Evolutionary conservation across 176 grass and related monocot species (phyloP).

Genomic region (Aegilops tauschii): DNA sequence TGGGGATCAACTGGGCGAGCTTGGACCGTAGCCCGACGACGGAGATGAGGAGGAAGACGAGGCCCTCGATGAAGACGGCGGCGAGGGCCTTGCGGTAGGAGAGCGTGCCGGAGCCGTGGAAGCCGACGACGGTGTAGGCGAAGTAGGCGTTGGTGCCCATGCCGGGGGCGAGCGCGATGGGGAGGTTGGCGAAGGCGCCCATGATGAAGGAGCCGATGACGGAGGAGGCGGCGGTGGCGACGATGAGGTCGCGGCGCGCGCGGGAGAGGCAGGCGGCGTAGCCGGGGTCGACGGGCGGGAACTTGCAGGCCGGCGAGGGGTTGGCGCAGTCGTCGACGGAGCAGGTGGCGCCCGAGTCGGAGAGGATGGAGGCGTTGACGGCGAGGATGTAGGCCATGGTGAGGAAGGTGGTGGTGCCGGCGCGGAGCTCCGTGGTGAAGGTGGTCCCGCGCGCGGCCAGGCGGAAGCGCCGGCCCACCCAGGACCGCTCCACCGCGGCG

Average conservation of each 20-base stretch:
- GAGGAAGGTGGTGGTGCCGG: slow-evolving; percentile 78
- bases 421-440: slow-evolving; percentile 80
- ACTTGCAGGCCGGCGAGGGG: slow-evolving; percentile 49
- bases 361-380: slow-evolving; percentile 77
- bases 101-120: slow-evolving; percentile 75
- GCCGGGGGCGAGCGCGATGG: slow-evolving; percentile 62
- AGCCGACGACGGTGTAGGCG: slow-evolving; percentile 73
- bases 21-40: slow-evolving; percentile 49
- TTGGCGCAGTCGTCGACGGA: slow-evolving; percentile 48
- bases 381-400: slow-evolving; percentile 93
- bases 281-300: slow-evolving; percentile 69
- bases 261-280: slow-evolving; percentile 62
- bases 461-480: slow-evolving; percentile 38
- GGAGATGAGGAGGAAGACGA: slow-evolving; percentile 68
- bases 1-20: slow-evolving; percentile 58
- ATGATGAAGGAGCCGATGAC: slow-evolving; percentile 72
- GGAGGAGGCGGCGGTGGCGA: slow-evolving; percentile 71
- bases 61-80: slow-evolving; percentile 73
- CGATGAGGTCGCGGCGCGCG: slow-evolving; percentile 71
- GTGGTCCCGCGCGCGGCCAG: slow-evolving; percentile 49
- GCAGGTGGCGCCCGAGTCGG: slow-evolving; percentile 77
- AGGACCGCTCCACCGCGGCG: slow-evolving; percentile 43
- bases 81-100: slow-evolving; percentile 62
- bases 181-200: slow-evolving; percentile 78
- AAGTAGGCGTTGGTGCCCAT: slow-evolving; percentile 93